A percentile compares a stretch with the other conserved stretches of the same genome.
These are phyloP conservation scores for Neurospora cerealis DNA, from an alignment of 495 filamentous ascomycete genomes.

Conservation along the genomic window DNA sequence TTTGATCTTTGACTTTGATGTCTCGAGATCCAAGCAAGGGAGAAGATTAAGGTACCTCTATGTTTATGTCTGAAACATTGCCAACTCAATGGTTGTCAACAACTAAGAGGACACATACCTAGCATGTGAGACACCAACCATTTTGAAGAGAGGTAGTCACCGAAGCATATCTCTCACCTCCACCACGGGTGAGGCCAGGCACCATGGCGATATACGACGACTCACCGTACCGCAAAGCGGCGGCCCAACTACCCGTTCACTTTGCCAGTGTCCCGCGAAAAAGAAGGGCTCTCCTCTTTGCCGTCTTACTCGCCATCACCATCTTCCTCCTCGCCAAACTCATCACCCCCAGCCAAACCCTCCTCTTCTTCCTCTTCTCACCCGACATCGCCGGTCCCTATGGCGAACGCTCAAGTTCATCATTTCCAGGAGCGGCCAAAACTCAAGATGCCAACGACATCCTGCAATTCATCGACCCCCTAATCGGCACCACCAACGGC, in stretches of 20 bases:
- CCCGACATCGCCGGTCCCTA: slow-evolving; percentile 8
- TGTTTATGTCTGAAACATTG: not conserved
- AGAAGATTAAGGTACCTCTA: no score
- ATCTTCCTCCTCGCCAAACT: slow-evolving; percentile 19
- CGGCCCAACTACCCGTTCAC: slow-evolving; percentile 14
- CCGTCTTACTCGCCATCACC: slow-evolving; percentile 19
- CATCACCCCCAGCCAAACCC: slow-evolving; percentile 3
- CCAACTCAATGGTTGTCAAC: not conserved
- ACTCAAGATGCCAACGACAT: slow-evolving; percentile 17
- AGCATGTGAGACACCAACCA: not conserved
- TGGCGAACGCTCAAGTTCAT: not conserved
- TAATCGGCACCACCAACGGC: slow-evolving; percentile 54
- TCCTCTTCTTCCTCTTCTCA: slow-evolving; percentile 19
- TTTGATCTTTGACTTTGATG: not conserved
- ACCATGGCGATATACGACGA: not conserved
- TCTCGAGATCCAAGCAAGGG: not conserved
- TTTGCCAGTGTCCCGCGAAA: slow-evolving; percentile 27
- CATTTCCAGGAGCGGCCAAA: not conserved
- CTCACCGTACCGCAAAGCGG: slow-evolving; percentile 14
- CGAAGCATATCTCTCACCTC: not conserved
- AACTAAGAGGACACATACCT: not conserved
- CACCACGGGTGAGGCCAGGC: not conserved
- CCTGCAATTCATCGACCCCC: slow-evolving; percentile 38
- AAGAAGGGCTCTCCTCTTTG: slow-evolving; percentile 22
- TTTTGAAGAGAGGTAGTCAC: not conserved